Evolutionary conservation across 208 protist species (phyloP), one percentile per base, ranked within the genome.

Genomic region (Phytomonas sp.): DNA sequence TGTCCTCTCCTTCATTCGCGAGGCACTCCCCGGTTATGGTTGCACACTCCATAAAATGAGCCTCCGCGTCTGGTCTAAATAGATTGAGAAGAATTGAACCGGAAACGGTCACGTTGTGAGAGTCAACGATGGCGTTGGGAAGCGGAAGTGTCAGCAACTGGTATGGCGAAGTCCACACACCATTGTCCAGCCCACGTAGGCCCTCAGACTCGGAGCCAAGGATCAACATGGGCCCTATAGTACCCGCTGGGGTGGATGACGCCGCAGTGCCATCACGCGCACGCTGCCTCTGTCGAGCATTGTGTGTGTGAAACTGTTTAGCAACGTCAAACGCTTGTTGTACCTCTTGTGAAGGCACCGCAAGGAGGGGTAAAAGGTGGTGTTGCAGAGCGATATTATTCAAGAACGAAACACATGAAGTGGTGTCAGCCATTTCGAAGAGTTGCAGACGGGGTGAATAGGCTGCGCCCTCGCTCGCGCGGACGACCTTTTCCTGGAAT

Each of bases 401-500:
- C 26, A 95, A 75, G 56, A 92, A 63, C 28, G 82, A 71, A 40
- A 88, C 75, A 53, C 74, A 80, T 31, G 77, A 64, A 29, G 37
- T 33, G 9, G 73, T 71, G 17, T 31, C 65, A 30, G 60, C 60
- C 29, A 70, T 31, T 65, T 88, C 79, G 63, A 82, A 88, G 17
- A 92, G 5, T 60, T 83, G 81, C 53, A 93, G 59, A 28, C 70
- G 60, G 26, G 87, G 83, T 17, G 79, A 81, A 64, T 87, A 82
- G 20, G 79, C 81, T 31, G 81, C 72, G 33, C 89, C 89, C n/a
- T 85, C 85, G 73, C 89, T 92, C 13, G 87, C 87, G n/a, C 89
- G 89, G 51, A 95, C 60, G 53, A 91, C 87, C 72, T 95, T 95
- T 74, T 95, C 89, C 40, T 90, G 76, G 36, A 85, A 81, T 11